Evolutionary conservation across 2,329 filamentous ascomycete species (phyloP), one percentile per base, ranked within the genome.

Genomic region (Fusarium sp.): DNA sequence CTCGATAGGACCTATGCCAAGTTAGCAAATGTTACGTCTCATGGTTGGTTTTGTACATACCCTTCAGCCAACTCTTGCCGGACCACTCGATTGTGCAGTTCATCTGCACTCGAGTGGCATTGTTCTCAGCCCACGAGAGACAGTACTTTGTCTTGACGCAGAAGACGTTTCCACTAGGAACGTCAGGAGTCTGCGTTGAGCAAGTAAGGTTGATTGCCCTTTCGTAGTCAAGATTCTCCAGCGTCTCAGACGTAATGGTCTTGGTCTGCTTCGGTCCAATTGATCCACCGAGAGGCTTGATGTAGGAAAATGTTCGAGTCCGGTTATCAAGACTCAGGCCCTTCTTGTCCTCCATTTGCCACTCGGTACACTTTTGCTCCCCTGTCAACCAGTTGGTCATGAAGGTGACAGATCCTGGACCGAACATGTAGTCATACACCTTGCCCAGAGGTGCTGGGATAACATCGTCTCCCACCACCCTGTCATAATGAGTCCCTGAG

Each of bases 31-130:
- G 16, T 27, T 25, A 10, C 38, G 23, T 13, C n/a, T 46, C 18
- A 10, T 20, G 38, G 10, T 38, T 49, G 33, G 9, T 0, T 53
- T 27, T 49, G n/a, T 6, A 76, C 84, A 77, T 83, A 96, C 94
- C 93, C 83, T 96, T 97, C 49, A 99, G 83, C 96, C 96, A 99
- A 82, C 94, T 97, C 85, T 98, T 99, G 73, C 94, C 94, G 4
- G 91, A 90, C 96, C 96, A 99, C 76, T 99, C 96, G 44, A 97
- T 92, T 2, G 89, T 91, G 78, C 93, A 97, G 71, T 91, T 97
- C 81, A 95, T 91, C 67, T 96, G 89, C 29, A 99, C 82, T 27
- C 93, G 87, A 1, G 96, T 99, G 38, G 89, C 83, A 75, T 97
- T 97, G 67, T 90, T 90, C 55, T 96, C 89, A 4, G 90, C 93